phyloP scores from a whole-genome alignment of 2,329 filamentous ascomycete genomes.

The Monosporascus sp. region DNA sequence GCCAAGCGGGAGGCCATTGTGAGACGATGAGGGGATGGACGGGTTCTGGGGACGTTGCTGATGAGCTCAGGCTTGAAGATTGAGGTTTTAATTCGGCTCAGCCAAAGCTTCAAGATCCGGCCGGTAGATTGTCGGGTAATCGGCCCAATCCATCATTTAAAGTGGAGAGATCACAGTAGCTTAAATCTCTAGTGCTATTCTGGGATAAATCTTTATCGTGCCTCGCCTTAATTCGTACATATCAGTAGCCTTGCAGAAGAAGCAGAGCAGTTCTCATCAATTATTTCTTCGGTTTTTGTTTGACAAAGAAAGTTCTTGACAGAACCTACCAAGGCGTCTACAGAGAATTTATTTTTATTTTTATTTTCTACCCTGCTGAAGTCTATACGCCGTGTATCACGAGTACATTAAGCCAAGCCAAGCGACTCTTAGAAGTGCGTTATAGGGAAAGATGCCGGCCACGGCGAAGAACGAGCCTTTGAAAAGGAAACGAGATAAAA shows the following conservation, averaged over 20 bases:
- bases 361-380: too few species aligned
- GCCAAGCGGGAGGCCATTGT: slow-evolving; percentile 98
- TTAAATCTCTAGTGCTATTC: too few species aligned
- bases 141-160: background rate
- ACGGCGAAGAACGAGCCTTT: slow-evolving; percentile 24
- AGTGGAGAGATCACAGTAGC: too few species aligned
- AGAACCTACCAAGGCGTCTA: background rate
- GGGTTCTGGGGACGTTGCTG: slow-evolving; percentile 36
- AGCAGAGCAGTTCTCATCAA: too few species aligned
- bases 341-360: background rate
- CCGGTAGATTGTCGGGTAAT: background rate
- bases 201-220: too few species aligned
- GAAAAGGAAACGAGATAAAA: slow-evolving; percentile 48
- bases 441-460: slow-evolving; percentile 20
- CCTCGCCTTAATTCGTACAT: too few species aligned
- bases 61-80: slow-evolving; percentile 16
- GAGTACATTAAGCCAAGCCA: too few species aligned
- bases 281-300: too few species aligned
- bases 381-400: too few species aligned
- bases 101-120: slow-evolving; percentile 6
- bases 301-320: background rate
- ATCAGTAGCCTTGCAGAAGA: too few species aligned
- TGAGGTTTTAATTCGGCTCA: slow-evolving; percentile 30
- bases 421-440: too few species aligned
- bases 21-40: slow-evolving; percentile 53